These are phyloP conservation scores for Camellia sinensis DNA, from an alignment of 148 eudicot species.

Conservation along the genomic window DNA sequence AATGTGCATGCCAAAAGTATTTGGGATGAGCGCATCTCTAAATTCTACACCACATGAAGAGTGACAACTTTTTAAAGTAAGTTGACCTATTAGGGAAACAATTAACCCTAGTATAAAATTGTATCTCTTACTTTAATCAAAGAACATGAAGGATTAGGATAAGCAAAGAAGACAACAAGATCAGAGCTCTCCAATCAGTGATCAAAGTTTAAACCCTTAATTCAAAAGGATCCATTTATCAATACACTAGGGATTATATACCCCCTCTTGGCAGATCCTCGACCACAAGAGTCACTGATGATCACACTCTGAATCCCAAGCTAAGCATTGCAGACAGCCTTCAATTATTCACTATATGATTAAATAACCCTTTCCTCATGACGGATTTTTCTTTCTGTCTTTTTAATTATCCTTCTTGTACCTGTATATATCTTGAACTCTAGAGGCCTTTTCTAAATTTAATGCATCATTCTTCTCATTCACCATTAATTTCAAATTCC, in stretches of 20 bases:
- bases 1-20: not conserved
- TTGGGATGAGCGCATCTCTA: not conserved
- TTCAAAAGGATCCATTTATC: not conserved
- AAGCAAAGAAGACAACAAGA: not conserved
- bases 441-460: not conserved
- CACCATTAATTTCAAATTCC: not conserved
- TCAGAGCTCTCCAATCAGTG: not conserved
- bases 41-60: not conserved
- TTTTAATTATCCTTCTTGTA: no score
- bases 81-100: not conserved
- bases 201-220: not conserved
- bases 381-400: not conserved
- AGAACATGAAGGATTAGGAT: not conserved
- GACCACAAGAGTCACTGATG: not conserved
- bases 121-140: not conserved
- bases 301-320: constrained; percentile 3
- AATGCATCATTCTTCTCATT: not conserved
- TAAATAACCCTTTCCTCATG: not conserved
- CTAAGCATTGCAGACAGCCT: not conserved
- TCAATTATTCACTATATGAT: not conserved
- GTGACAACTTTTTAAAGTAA: not conserved
- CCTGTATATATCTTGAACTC: no score
- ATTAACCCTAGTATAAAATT: not conserved
- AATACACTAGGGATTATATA: not conserved
- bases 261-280: not conserved